Evolutionary conservation across 2,329 filamentous ascomycete species (phyloP).

Genomic region (Colletotrichum chrysophilum): DNA sequence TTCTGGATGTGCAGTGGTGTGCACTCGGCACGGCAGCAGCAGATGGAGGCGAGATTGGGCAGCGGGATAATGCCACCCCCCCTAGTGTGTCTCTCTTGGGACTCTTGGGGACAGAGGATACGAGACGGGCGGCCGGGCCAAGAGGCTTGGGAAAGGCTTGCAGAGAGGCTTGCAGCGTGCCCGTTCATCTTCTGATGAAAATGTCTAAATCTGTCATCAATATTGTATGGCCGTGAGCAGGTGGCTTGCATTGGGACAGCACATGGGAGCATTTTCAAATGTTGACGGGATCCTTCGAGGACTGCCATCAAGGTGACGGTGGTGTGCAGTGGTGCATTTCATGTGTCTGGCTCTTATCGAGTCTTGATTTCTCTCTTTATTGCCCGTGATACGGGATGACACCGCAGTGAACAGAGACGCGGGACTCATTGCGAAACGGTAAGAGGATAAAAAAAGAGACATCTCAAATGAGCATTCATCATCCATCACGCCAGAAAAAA

Average conservation of each 20-base stretch:
- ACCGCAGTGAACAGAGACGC: not conserved
- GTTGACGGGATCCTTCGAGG: not conserved
- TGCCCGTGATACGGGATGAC: not conserved
- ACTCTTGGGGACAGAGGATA: not conserved
- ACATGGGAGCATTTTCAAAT: not conserved
- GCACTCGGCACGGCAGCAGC: not conserved
- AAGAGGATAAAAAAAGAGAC: not conserved
- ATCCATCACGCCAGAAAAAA: not conserved
- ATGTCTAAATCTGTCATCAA: not conserved
- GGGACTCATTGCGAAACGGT: not conserved
- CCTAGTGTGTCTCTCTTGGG: not conserved
- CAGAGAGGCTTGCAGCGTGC: conserved; percentile 10
- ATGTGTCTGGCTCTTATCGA: not conserved
- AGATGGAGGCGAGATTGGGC: conserved; percentile 5
- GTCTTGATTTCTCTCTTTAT: not conserved
- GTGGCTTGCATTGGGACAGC: conserved; percentile 7
- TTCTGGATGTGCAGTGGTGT: not conserved
- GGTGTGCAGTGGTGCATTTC: not conserved
- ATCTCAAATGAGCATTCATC: not conserved
- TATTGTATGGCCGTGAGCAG: not conserved
- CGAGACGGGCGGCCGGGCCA: conserved; percentile 14
- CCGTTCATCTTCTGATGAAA: not conserved
- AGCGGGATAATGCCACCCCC: conserved; percentile 4
- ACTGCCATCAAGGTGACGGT: not conserved
- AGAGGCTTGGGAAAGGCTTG: conserved; percentile 16